Percentiles rank a stretch among this genome's conserved stretches.
Evolutionary conservation across 768 basidiomycete species (phyloP).

Genomic region (Lanmaoa rubissima): DNA sequence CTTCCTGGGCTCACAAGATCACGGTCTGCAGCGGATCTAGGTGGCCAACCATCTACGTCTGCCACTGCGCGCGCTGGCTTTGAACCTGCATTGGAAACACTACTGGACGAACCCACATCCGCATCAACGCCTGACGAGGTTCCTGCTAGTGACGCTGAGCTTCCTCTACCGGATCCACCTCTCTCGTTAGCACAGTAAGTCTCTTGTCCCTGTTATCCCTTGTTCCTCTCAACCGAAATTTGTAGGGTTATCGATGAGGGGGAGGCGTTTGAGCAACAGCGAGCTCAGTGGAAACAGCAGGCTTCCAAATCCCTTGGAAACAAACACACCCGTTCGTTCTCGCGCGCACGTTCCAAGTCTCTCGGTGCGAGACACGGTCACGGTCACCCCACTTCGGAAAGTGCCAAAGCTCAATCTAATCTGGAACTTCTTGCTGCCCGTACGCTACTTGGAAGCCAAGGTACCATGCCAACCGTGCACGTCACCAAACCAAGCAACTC

Average conservation of each 20-base stretch:
- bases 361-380: conserved; percentile 22
- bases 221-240: neutral
- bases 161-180: conserved; percentile 56
- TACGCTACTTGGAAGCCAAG: conserved; percentile 65
- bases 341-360: conserved; percentile 49
- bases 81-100: conserved; percentile 21
- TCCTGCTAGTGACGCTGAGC: conserved; percentile 41
- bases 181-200: conserved; percentile 53
- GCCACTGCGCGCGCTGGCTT: conserved; percentile 2
- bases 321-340: conserved; percentile 57
- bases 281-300: conserved; percentile 63
- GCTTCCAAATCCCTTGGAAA: conserved; percentile 66
- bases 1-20: conserved; percentile 17
- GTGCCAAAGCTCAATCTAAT: conserved; percentile 19
- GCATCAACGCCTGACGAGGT: neutral
- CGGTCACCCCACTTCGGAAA: conserved; percentile 19
- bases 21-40: conserved; percentile 22
- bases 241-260: conserved; percentile 68
- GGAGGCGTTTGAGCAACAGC: conserved; percentile 56
- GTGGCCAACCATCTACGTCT: conserved; percentile 6
- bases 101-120: conserved; percentile 11
- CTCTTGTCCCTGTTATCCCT: neutral
- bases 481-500: conserved; percentile 17
- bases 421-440: conserved; percentile 66
- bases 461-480: conserved; percentile 43